Conservation (phyloP, 1,139 yeast genomes). For the Yamadazyma oceani region DNA sequence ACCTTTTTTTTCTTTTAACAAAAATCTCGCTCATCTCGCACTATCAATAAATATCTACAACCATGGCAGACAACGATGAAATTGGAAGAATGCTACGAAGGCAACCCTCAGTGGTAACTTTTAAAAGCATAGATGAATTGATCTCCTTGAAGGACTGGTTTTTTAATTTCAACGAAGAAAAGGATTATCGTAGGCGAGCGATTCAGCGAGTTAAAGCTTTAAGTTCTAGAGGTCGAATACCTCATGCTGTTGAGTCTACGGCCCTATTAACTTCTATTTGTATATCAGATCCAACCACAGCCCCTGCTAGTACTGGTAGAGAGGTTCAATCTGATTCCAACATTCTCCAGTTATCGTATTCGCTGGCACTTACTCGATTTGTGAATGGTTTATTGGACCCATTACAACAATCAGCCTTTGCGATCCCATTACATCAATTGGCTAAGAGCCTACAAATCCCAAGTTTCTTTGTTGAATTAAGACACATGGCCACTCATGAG, state of each 20-base stretch:
- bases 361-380: constrained; percentile 81
- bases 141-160: constrained; percentile 58
- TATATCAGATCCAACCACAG: constrained; percentile 39
- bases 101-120: constrained; percentile 55
- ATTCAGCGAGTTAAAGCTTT: constrained; percentile 48
- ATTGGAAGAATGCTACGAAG: constrained; percentile 13
- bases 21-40: background rate
- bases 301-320: constrained; percentile 9
- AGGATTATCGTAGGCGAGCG: constrained; percentile 30
- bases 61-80: constrained; percentile 8
- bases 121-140: constrained; percentile 53
- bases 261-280: constrained; percentile 57
- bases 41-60: background rate
- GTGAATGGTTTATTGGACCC: constrained; percentile 93
- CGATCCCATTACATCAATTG: constrained; percentile 72
- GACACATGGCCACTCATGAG: constrained; percentile 95
- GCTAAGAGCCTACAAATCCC: constrained; percentile 76
- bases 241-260: constrained; percentile 56
- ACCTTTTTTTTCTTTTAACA: no score
- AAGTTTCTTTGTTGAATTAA: constrained; percentile 78
- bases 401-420: constrained; percentile 73
- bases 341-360: constrained; percentile 51
- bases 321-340: constrained; percentile 22
- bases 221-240: constrained; percentile 41
- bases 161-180: constrained; percentile 35